phyloP scores from a whole-genome alignment of 2,329 filamentous ascomycete genomes.

The Thelonectria olida region DNA sequence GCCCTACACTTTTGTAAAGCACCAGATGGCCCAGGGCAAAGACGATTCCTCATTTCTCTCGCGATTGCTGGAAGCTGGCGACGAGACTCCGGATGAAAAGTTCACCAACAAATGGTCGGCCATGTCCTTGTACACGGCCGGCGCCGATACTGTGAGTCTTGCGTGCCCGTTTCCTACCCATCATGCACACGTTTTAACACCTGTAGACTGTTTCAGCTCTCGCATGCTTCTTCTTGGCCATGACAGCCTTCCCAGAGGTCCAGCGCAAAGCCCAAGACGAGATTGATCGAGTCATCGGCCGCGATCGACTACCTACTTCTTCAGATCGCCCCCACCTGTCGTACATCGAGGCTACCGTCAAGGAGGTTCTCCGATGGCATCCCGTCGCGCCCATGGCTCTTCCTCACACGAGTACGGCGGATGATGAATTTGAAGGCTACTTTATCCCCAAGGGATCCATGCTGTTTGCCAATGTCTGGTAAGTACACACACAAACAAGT shows the following conservation, averaged over 20 bases:
- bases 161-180: too few species aligned
- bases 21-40: slow-evolving; percentile 19
- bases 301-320: slow-evolving; percentile 33
- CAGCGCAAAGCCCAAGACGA: slow-evolving; percentile 30
- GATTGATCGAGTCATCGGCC: slow-evolving; percentile 37
- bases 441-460: slow-evolving; percentile 34
- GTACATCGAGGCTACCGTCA: slow-evolving; percentile 41
- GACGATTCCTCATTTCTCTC: slow-evolving; percentile 22
- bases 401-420: slow-evolving; percentile 47
- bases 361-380: slow-evolving; percentile 42
- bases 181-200: neutral
- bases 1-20: slow-evolving; percentile 28
- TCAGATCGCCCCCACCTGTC: slow-evolving; percentile 37
- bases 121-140: slow-evolving; percentile 28
- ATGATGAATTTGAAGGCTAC: slow-evolving; percentile 34
- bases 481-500: neutral
- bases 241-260: slow-evolving; percentile 22
- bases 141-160: slow-evolving; percentile 31
- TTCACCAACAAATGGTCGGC: slow-evolving; percentile 33
- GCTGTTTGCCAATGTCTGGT: slow-evolving; percentile 34
- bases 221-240: slow-evolving; percentile 29
- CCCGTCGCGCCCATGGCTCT: slow-evolving; percentile 47
- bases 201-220: slow-evolving; percentile 27
- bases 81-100: slow-evolving; percentile 18
- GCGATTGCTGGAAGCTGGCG: slow-evolving; percentile 15